Evolutionary conservation across 1,284 basidiomycete genomes (phyloP).

Genomic region (Ustilago trichophora): DNA sequence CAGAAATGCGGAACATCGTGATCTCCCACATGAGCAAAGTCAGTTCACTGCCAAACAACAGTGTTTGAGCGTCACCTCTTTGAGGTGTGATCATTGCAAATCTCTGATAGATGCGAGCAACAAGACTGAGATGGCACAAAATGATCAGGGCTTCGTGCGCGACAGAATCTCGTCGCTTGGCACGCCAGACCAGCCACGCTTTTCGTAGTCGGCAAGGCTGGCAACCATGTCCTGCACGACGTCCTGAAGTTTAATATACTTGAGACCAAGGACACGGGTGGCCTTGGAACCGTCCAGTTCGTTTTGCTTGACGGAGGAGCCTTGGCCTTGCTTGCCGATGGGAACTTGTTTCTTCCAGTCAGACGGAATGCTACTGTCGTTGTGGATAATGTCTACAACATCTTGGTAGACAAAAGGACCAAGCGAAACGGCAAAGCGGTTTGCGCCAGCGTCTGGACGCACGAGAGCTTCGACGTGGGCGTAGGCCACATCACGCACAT

Average conservation of each 20-base stretch:
- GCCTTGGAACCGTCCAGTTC: constrained; percentile 67
- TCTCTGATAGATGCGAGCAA: no score
- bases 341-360: constrained; percentile 56
- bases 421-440: constrained; percentile 69
- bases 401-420: constrained; percentile 45
- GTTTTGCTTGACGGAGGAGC: constrained; percentile 48
- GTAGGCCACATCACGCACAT: constrained; percentile 74
- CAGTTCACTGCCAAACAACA: no score
- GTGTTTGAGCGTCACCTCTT: no score
- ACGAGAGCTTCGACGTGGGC: constrained; percentile 73
- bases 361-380: constrained; percentile 36
- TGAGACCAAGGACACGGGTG: constrained; percentile 69
- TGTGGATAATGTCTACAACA: constrained; percentile 53
- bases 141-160: constrained; percentile 33
- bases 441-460: constrained; percentile 72
- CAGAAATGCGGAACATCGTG: no score
- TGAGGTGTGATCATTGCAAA: no score
- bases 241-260: constrained; percentile 69
- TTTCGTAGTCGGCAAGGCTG: constrained; percentile 50
- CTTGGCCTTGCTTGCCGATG: constrained; percentile 48
- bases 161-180: constrained; percentile 34
- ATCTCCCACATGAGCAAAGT: no score
- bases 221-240: constrained; percentile 48
- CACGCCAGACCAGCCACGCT: constrained; percentile 52
- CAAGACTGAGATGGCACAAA: no score